Conservation (phyloP, 768 basidiomycete genomes). For the Amanita brunnescens region DNA sequence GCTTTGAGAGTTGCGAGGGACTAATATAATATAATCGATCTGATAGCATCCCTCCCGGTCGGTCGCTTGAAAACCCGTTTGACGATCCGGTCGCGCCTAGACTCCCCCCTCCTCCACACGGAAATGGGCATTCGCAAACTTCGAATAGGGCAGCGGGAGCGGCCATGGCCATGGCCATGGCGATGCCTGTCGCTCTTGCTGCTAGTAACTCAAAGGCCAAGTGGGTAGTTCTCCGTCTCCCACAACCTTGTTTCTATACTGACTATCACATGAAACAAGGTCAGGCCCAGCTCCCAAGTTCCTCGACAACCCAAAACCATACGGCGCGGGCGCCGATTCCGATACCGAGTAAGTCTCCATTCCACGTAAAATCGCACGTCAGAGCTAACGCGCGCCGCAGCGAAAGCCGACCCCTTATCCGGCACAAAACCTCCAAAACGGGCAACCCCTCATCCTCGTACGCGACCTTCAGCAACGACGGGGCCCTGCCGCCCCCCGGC, state of each 20-base stretch:
- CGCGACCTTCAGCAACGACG: neutral
- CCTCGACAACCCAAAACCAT: neutral
- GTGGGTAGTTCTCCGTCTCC: neutral
- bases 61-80: constrained; percentile 16
- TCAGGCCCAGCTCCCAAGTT: neutral
- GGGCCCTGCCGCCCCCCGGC: neutral
- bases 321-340: neutral
- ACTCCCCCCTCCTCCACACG: constrained; percentile 12
- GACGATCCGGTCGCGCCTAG: constrained; percentile 18
- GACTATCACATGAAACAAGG: no score
- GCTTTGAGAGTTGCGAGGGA: no score
- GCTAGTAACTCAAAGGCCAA: neutral
- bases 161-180: neutral
- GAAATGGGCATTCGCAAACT: neutral
- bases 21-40: no score
- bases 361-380: no score
- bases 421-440: neutral
- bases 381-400: neutral
- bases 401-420: constrained; percentile 4
- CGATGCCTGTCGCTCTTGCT: neutral
- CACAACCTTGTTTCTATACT: no score
- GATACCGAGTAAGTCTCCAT: neutral
- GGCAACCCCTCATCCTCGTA: neutral
- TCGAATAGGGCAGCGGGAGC: neutral
- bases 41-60: no score